Conservation (phyloP, 345 rosid genomes). For the Acer yangbiense region DNA sequence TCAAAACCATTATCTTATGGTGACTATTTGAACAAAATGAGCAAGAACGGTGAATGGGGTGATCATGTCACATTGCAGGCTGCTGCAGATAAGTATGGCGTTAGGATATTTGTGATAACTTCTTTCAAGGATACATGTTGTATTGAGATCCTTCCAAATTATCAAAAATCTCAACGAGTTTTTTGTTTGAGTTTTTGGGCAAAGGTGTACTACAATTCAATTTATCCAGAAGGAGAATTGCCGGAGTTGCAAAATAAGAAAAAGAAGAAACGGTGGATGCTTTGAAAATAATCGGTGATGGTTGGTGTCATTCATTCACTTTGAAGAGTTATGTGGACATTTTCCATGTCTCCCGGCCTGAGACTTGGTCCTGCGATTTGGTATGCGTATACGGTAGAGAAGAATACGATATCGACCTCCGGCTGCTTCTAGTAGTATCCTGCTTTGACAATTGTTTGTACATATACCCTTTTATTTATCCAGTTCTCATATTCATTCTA, state of each 20-base stretch:
- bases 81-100: too few relatives aligned
- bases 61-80: too few relatives aligned
- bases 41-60: too few relatives aligned
- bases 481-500: neutral
- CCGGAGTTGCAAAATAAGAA: conserved; percentile 32
- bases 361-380: neutral
- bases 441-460: neutral
- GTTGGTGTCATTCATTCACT: neutral
- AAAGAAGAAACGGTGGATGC: conserved; percentile 55
- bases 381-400: conserved; percentile 1
- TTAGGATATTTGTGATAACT: too few relatives aligned
- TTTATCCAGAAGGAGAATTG: conserved; percentile 77
- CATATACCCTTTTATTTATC: neutral
- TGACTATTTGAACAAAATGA: too few relatives aligned
- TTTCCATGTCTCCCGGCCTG: neutral
- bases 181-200: conserved; percentile 96
- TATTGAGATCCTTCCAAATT: too few relatives aligned
- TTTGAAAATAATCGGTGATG: conserved; percentile 14
- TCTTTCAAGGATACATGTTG: too few relatives aligned
- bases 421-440: neutral
- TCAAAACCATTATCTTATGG: too few relatives aligned
- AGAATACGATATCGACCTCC: neutral
- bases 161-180: conserved; percentile 33
- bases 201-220: conserved; percentile 94
- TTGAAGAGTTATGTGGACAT: neutral